phyloP scores from a whole-genome alignment of 2,329 filamentous ascomycete genomes.

The Helminthosporium solani region DNA sequence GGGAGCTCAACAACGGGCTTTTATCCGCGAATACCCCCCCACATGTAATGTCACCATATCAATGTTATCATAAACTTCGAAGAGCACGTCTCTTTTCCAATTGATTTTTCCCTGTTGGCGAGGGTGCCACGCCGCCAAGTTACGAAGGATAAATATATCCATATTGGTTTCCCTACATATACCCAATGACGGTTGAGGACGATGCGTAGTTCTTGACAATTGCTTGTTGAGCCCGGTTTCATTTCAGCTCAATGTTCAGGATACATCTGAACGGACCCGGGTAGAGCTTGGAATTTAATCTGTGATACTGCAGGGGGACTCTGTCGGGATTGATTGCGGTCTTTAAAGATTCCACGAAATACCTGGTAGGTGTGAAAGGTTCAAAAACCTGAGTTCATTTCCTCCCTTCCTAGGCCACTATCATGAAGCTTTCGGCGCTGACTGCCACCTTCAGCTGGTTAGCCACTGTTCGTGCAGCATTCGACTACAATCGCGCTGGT shows the following conservation, averaged over 20 bases:
- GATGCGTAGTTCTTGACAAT: neutral
- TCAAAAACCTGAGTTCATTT: neutral
- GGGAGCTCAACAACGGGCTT: neutral
- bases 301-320: neutral
- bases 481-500: slow-evolving; percentile 25
- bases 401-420: neutral
- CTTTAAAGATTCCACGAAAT: neutral
- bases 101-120: neutral
- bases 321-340: neutral
- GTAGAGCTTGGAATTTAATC: neutral
- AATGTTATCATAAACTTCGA: too few relatives aligned
- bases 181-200: neutral
- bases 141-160: neutral
- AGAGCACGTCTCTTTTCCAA: too few relatives aligned
- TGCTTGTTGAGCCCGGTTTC: neutral
- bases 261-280: neutral
- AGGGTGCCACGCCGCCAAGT: neutral
- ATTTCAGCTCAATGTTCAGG: neutral
- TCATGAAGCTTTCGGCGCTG: slow-evolving; percentile 17
- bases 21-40: neutral
- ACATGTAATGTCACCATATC: neutral
- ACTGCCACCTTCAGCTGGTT: slow-evolving; percentile 10
- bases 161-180: neutral
- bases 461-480: slow-evolving; percentile 21
- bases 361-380: neutral